Base-by-base conservation (phyloP, 768 basidiomycete genomes). In the Amanita muscaria region DNA sequence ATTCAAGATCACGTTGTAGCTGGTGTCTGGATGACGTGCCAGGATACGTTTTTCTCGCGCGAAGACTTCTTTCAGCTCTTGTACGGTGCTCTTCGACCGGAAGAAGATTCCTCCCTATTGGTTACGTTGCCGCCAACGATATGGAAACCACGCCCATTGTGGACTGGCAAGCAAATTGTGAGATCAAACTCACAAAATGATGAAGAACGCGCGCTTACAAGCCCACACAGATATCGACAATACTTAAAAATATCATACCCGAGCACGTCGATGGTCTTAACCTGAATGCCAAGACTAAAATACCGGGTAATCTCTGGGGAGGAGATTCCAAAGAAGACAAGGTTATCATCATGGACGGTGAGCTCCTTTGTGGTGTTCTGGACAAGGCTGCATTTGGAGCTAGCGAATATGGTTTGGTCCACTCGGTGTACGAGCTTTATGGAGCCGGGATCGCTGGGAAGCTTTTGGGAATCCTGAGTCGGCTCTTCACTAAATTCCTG, bases 1-100 rank as follows among this genome's bases (percentile, higher is more conserved):
- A 99, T 99, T 52, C 96, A 99, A 61, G 96, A 99, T 65, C 96
- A 98, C 54, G 90, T 99, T 46, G 94, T 98, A 35, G 91, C 96
- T 11, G 94, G 91, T 47, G 85, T 97, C n/a, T 97, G 93, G 90
- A 92, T 99, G 89, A 97, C 96, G 44, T 83, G 80, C 57, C 92
- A 91, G 59, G 86, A 93, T 52, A 74, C 90, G 0, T 97, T 97
- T 69, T 94, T 98, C 65, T 82, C 85, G 3, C 79, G 96, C 40
- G 91, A 96, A 56, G 88, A 98, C 56, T 99, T 98, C 59, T 87
- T 86, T 63, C 96, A 99, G 62, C 70, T 99, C 39, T 74, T 99
- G 9, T 98, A 97, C 55, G 96, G 94, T 25, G 88, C 94, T 7
- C 70, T 99, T 25, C 72, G 88, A 48, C 90, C 93, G 6, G 96